phyloP scores from a whole-genome alignment of 306 rosid genomes.

The Medicago lupulina region DNA sequence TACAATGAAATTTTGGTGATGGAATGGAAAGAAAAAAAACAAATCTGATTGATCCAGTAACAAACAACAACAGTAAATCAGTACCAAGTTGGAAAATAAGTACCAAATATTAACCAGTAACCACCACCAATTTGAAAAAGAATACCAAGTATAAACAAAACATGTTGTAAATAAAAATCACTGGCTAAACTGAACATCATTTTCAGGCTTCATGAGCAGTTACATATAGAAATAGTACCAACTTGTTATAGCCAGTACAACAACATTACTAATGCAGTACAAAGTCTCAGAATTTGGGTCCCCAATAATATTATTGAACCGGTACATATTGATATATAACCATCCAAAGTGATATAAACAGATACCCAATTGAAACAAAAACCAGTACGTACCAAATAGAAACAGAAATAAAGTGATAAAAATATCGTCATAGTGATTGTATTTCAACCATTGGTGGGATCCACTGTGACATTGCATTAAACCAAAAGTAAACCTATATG shows the following conservation, averaged over 20 bases:
- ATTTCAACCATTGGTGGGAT: constrained; percentile 5
- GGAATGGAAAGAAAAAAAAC: background rate
- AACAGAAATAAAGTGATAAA: constrained; percentile 12
- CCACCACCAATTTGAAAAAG: background rate
- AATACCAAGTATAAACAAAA: background rate
- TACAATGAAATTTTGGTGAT: background rate
- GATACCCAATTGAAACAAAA: background rate
- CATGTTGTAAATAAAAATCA: background rate
- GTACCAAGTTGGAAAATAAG: background rate
- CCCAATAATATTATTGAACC: background rate
- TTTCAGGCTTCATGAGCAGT: background rate
- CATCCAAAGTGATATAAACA: background rate
- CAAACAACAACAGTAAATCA: background rate
- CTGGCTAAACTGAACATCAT: background rate
- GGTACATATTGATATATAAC: background rate
- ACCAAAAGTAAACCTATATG: background rate
- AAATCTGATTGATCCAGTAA: background rate
- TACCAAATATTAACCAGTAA: background rate
- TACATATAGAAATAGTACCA: background rate
- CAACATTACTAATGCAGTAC: background rate
- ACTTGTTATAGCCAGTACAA: background rate
- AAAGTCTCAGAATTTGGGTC: background rate
- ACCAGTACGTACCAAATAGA: constrained; percentile 2
- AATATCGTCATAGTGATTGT: constrained; percentile 21
- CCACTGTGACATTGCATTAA: constrained; percentile 4